Base-by-base conservation (phyloP, 768 basidiomycete genomes). In the Leccinum barrowsii region DNA sequence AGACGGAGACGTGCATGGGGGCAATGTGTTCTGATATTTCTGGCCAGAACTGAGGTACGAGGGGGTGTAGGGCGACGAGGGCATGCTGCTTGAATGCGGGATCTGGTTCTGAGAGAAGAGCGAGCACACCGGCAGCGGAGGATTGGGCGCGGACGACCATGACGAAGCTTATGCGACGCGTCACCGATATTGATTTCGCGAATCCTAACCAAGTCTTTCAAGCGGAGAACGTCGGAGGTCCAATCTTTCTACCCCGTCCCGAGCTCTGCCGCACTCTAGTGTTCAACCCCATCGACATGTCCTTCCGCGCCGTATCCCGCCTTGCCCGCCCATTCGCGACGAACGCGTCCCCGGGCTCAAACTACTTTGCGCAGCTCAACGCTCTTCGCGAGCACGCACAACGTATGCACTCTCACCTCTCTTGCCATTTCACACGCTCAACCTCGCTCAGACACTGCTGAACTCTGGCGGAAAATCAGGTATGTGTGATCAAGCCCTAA, bases 31-130 rank as follows among this genome's bases (percentile, higher is more conserved):
- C 97, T 65, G 93, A 94, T 68, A 98, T 96, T 80, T 99, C 97
- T 50, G 96, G 89, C 97, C 97, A 99, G 75, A 98, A 98, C 66
- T 91, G 88, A 40, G 94, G 85, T 7, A 98, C 93, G 48, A 98
- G 83, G 15, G 83, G 77, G 67, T 85, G 89, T 54, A 99, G 81
- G 48, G 87, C 82, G 52, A 84, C 84, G 65, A 99, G 85, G 22
- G 97, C 97, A 80, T 97, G 90, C 66, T 92, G 86, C 70, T 94
- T 92, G 72, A 98, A 88, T 44, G 89, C 77, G 26, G 85, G 80
- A 63, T 95, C 91, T 55, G 89, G 90, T 74, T 99, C 97, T 42
- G 87, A 84, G 15, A 99, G 85, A 34, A 99, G 81, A 26, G 94
- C 92, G 64, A 99, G 86, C 28, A 94, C 89, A 63, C 95, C 95